Evolutionary conservation across 129 eudicot species (phyloP).

Genomic region (Pseudognaphalium luteoalbum): DNA sequence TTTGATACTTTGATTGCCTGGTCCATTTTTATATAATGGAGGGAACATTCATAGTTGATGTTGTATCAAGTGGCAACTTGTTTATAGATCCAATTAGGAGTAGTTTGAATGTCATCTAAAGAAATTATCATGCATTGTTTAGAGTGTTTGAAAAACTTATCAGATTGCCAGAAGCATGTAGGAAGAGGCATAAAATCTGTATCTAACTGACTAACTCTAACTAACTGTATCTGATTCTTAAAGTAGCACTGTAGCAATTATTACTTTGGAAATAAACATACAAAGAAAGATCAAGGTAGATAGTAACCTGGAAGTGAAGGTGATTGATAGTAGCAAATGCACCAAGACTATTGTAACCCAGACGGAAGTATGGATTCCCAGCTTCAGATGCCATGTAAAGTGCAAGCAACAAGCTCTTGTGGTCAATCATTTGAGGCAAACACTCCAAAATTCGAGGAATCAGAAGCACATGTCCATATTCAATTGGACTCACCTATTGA

Average conservation of each 20-base stretch:
- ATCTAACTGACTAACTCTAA: not conserved
- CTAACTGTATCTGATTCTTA: not conserved
- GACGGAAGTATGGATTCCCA: slow-evolving; percentile 81
- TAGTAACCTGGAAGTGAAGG: slow-evolving; percentile 85
- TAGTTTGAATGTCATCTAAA: too few species aligned
- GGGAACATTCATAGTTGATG: not conserved
- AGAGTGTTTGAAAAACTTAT: not conserved
- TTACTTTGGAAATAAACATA: too few species aligned
- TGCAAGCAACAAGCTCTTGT: slow-evolving; percentile 91
- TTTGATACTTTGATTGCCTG: not conserved
- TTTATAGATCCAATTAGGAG: too few species aligned
- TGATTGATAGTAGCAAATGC: slow-evolving; percentile 99
- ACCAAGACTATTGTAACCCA: slow-evolving; percentile 98
- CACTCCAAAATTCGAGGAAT: slow-evolving; percentile 92
- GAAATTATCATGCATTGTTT: not conserved
- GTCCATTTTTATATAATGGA: not conserved
- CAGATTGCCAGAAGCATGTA: too few species aligned
- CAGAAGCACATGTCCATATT: slow-evolving; percentile 93
- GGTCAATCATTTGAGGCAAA: slow-evolving; percentile 93
- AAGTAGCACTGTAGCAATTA: not conserved
- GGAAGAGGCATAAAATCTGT: not conserved
- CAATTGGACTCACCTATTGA: slow-evolving; percentile 96
- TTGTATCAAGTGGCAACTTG: too few species aligned
- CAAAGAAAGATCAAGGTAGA: not conserved
- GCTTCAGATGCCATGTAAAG: slow-evolving; percentile 97